phyloP scores from a whole-genome alignment of 495 filamentous ascomycete species.

The Tuber umbilicatum region DNA sequence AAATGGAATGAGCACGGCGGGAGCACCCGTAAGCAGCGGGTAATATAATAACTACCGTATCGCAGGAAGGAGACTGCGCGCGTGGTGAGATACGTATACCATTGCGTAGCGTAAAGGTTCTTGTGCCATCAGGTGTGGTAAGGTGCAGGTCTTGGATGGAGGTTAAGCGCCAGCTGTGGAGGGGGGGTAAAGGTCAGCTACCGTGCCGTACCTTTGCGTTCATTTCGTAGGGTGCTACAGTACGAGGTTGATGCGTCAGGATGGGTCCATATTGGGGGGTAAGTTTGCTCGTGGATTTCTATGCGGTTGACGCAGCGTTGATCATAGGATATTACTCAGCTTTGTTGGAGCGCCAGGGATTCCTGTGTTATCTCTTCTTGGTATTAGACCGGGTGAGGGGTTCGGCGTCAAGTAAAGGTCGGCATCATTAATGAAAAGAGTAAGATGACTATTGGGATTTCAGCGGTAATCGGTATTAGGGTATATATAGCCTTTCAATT shows the following conservation, averaged over 20 bases:
- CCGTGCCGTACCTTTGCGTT: not conserved
- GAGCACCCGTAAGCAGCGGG: not conserved
- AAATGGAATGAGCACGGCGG: not conserved
- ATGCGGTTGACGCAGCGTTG: not conserved
- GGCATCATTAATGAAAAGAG: not conserved
- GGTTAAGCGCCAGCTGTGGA: not conserved
- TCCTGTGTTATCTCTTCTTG: not conserved
- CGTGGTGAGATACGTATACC: not conserved
- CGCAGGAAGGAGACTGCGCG: not conserved
- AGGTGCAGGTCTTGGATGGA: not conserved
- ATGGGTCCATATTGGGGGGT: not conserved
- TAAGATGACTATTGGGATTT: not conserved
- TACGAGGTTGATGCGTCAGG: not conserved
- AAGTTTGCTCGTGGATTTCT: not conserved
- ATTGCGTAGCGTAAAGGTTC: not conserved
- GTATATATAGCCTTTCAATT: not conserved
- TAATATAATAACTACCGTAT: not conserved
- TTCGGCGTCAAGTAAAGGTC: not conserved
- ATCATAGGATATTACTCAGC: not conserved
- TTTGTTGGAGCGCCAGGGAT: not conserved
- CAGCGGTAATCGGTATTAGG: not conserved
- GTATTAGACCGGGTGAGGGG: too few relatives aligned
- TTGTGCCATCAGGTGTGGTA: not conserved
- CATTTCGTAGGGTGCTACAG: not conserved
- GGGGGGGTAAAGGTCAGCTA: not conserved